phyloP scores from a whole-genome alignment of 257 asterid genomes.

The Nyctanthes arbortristis region DNA sequence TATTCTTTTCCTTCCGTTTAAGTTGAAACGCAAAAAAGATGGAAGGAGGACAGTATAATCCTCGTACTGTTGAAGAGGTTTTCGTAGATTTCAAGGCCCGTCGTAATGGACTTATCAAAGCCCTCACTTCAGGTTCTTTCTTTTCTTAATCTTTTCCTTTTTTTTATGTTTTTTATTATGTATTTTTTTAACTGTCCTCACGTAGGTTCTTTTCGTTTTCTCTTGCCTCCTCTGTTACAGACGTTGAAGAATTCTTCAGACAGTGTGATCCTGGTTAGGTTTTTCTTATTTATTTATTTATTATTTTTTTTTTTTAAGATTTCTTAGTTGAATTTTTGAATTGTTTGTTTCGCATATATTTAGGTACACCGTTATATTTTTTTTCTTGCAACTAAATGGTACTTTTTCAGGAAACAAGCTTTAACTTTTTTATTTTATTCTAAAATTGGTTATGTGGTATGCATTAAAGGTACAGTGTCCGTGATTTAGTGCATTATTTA shows the following conservation, averaged over 20 bases:
- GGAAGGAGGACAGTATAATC: conserved; percentile 44
- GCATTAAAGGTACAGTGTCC: neutral
- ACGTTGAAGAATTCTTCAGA: conserved; percentile 59
- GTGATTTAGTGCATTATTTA: too few relatives aligned
- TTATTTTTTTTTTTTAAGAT: too few relatives aligned
- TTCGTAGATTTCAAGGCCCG: conserved; percentile 55
- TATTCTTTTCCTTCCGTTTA: conserved; percentile 5
- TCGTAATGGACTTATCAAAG: conserved; percentile 54
- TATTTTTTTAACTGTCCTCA: neutral
- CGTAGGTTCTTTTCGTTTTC: neutral
- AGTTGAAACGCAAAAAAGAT: neutral
- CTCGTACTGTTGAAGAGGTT: conserved; percentile 57
- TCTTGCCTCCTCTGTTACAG: conserved; percentile 30
- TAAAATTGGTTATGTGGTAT: neutral
- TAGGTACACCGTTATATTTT: too few relatives aligned
- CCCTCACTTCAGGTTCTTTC: conserved; percentile 50
- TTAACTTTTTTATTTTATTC: too few relatives aligned
- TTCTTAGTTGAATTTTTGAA: too few relatives aligned
- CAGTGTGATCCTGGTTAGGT: conserved; percentile 55
- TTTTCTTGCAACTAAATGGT: too few relatives aligned
- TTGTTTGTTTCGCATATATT: too few relatives aligned
- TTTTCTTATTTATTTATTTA: neutral
- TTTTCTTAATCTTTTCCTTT: neutral
- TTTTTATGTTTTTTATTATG: neutral
- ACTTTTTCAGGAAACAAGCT: too few relatives aligned